These are phyloP conservation scores for Candida suzukii DNA, from an alignment of 805 yeast genomes.

Conservation along the genomic window DNA sequence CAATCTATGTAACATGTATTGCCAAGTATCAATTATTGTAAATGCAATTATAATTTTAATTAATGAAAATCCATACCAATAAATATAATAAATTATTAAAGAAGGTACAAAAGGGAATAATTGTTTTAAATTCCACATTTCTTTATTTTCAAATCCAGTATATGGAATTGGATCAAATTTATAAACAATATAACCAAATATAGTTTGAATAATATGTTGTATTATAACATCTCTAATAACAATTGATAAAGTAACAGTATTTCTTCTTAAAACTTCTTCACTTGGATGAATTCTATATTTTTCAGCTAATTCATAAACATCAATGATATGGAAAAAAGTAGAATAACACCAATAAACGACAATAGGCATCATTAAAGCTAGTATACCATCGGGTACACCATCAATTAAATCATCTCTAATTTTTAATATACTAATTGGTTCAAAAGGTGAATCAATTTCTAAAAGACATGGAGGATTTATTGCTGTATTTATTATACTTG, in stretches of 20 bases:
- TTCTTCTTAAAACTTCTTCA: slow-evolving; percentile 71
- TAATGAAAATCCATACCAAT: slow-evolving; percentile 57
- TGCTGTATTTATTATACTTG: background rate
- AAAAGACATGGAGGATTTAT: slow-evolving; percentile 13
- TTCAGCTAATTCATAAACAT: slow-evolving; percentile 69
- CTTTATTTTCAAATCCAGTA: slow-evolving; percentile 42
- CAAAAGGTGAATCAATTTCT: slow-evolving; percentile 9
- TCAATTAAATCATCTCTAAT: slow-evolving; percentile 39
- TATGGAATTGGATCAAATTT: slow-evolving; percentile 48
- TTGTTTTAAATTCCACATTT: slow-evolving; percentile 40
- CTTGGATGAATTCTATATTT: slow-evolving; percentile 87
- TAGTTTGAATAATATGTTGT: slow-evolving; percentile 80
- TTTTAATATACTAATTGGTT: slow-evolving; percentile 21
- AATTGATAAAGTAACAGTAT: slow-evolving; percentile 61
- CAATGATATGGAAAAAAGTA: slow-evolving; percentile 65
- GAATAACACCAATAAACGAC: slow-evolving; percentile 81
- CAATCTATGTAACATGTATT: slow-evolving; percentile 77
- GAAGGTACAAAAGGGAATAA: slow-evolving; percentile 36
- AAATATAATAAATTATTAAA: slow-evolving; percentile 39
- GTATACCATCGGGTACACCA: slow-evolving; percentile 62
- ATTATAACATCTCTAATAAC: slow-evolving; percentile 77
- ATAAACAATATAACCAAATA: slow-evolving; percentile 53
- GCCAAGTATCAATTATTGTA: slow-evolving; percentile 88
- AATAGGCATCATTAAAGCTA: slow-evolving; percentile 72
- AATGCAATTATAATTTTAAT: slow-evolving; percentile 58